Evolutionary conservation across 2,329 filamentous ascomycete species (phyloP).

Genomic region (Xenosphaeropsis pyriputrescens): DNA sequence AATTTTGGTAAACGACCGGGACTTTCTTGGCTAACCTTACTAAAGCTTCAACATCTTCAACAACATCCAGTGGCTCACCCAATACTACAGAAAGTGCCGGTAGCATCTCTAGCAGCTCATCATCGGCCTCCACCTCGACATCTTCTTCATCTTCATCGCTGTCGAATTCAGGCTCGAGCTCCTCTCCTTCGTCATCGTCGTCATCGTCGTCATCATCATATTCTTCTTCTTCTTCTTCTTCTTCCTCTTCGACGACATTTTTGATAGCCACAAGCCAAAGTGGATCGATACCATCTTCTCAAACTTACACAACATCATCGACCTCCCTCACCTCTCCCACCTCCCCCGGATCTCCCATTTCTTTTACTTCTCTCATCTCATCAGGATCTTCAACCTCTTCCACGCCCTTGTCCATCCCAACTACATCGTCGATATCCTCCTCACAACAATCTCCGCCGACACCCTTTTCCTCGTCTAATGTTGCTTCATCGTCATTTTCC

Average conservation of each 20-base stretch:
- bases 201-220: background rate
- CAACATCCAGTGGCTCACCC: background rate
- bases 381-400: conserved; percentile 2
- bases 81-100: background rate
- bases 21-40: no score
- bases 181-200: background rate
- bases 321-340: background rate
- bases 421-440: background rate
- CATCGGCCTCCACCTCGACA: background rate
- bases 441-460: no score
- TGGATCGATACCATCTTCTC: background rate
- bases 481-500: no score
- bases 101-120: background rate
- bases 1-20: background rate
- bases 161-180: background rate
- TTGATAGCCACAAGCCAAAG: background rate
- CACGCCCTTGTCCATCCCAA: conserved; percentile 1
- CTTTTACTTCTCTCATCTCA: background rate
- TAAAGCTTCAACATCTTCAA: background rate
- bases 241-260: background rate
- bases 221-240: background rate
- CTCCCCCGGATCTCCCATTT: no score
- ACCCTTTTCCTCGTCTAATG: no score
- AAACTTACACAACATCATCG: background rate
- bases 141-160: background rate